phyloP scores from a whole-genome alignment of 495 filamentous ascomycete species.

The Melanomma pulvis-pyrius region DNA sequence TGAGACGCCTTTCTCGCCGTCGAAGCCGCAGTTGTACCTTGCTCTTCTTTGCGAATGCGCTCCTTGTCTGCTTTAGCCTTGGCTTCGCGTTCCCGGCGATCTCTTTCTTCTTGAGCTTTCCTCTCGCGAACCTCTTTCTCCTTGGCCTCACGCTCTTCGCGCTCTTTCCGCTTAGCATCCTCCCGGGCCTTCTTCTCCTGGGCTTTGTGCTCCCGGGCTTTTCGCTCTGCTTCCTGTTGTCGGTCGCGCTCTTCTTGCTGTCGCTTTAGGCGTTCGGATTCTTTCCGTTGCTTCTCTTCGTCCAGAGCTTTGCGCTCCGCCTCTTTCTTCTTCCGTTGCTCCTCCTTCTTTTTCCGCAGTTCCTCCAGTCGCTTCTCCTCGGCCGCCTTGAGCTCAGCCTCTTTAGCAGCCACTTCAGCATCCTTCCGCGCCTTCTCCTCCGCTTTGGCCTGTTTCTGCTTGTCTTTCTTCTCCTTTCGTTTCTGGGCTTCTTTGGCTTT shows the following conservation, averaged over 20 bases:
- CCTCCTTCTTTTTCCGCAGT: constrained; percentile 75
- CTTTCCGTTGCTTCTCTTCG: constrained; percentile 78
- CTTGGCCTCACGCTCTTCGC: constrained; percentile 74
- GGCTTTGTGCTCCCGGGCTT: constrained; percentile 72
- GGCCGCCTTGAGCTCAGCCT: constrained; percentile 71
- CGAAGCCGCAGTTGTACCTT: constrained; percentile 42
- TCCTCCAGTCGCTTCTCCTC: constrained; percentile 83
- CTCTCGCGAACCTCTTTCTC: constrained; percentile 62
- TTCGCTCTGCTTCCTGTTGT: constrained; percentile 74
- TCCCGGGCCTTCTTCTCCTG: constrained; percentile 70
- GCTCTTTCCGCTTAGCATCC: constrained; percentile 63
- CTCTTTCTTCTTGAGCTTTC: constrained; percentile 54
- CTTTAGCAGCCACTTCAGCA: constrained; percentile 89
- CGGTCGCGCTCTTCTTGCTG: constrained; percentile 81
- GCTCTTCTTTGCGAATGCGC: constrained; percentile 60
- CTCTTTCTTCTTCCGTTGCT: constrained; percentile 88
- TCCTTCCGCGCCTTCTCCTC: constrained; percentile 87
- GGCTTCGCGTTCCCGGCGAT: constrained; percentile 51
- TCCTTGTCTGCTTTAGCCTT: constrained; percentile 45
- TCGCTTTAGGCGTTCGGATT: constrained; percentile 75
- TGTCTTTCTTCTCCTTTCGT: constrained; percentile 84
- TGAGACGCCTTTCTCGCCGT: constrained; percentile 51
- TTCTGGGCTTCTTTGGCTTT: constrained; percentile 91
- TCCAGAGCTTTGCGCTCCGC: constrained; percentile 88
- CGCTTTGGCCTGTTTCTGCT: constrained; percentile 82